A percentile compares a stretch with the other conserved stretches of the same genome.
These are phyloP conservation scores for Lavandula angustifolia DNA, from an alignment of 257 asterid species.

Conservation along the genomic window DNA sequence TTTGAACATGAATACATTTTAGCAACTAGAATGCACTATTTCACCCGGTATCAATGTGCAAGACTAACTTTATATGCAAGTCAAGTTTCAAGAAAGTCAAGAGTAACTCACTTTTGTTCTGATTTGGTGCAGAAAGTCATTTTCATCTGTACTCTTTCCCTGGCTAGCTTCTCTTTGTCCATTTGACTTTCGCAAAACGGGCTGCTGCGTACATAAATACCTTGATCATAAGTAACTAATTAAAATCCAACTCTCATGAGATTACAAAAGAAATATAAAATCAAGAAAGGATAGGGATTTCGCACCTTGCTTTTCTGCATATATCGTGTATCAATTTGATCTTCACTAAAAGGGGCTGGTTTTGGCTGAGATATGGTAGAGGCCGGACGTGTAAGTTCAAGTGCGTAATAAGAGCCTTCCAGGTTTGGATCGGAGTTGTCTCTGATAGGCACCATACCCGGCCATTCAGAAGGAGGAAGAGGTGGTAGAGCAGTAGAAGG, in stretches of 20 bases:
- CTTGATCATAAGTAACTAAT: conserved; percentile 1
- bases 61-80: background rate
- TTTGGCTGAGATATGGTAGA: conserved; percentile 66
- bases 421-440: conserved; percentile 30
- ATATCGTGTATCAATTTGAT: conserved; percentile 41
- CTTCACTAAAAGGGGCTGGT: conserved; percentile 67
- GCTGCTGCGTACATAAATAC: conserved; percentile 43
- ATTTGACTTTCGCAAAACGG: conserved; percentile 42
- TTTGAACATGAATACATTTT: conserved; percentile 14
- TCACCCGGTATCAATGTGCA: background rate
- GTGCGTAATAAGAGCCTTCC: conserved; percentile 42
- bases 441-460: conserved; percentile 39
- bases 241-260: background rate
- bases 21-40: conserved; percentile 4
- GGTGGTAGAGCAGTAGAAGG: conserved; percentile 62
- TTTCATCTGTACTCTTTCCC: conserved; percentile 54
- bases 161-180: conserved; percentile 40
- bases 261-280: background rate
- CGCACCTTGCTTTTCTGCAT: conserved; percentile 61
- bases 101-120: conserved; percentile 72
- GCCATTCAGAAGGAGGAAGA: conserved; percentile 69
- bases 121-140: conserved; percentile 90
- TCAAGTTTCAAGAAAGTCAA: conserved; percentile 17
- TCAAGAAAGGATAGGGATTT: conserved; percentile 4
- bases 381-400: conserved; percentile 44